A percentile compares a stretch with the other conserved stretches of the same genome.
Conservation (phyloP, 768 basidiomycete genomes). For the Guyanaporus albipodus region DNA sequence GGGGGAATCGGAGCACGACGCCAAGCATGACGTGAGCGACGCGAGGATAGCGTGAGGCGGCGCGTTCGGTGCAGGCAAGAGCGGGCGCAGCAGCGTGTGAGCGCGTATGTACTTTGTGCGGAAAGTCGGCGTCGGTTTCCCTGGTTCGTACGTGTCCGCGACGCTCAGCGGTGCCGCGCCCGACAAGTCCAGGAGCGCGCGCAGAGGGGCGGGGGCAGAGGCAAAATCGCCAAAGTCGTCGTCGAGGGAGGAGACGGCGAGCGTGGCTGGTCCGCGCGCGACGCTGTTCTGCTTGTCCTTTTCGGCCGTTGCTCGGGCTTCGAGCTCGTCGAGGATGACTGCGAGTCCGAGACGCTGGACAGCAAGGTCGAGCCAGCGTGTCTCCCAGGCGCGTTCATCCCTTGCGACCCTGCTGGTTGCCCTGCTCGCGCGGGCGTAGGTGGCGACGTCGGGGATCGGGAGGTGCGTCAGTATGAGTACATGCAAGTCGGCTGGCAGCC, state of each 20-base stretch:
- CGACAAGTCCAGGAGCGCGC: constrained; percentile 20
- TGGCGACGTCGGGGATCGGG: constrained; percentile 76
- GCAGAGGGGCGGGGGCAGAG: constrained; percentile 36
- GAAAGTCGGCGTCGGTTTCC: constrained; percentile 31
- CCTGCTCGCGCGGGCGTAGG: constrained; percentile 65
- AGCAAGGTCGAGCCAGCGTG: constrained; percentile 61
- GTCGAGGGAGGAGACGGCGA: constrained; percentile 42
- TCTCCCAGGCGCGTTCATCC: constrained; percentile 80
- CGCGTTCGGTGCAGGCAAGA: constrained; percentile 53
- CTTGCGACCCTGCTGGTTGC: constrained; percentile 57
- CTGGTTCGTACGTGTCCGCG: constrained; percentile 19
- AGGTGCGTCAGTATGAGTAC: constrained; percentile 67
- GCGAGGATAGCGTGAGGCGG: constrained; percentile 68
- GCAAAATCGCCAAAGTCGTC: constrained; percentile 92
- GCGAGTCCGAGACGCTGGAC: constrained; percentile 43
- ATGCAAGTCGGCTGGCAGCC: constrained; percentile 75
- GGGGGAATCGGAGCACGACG: constrained; percentile 34
- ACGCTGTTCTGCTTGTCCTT: constrained; percentile 28
- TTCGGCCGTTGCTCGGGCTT: constrained; percentile 39
- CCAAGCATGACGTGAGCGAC: constrained; percentile 41
- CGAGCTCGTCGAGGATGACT: constrained; percentile 56
- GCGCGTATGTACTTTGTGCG: constrained; percentile 63
- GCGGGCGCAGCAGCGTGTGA: constrained; percentile 57
- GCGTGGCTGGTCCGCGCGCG: constrained; percentile 53
- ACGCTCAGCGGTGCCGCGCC: constrained; percentile 4